Evolutionary conservation across 371 early-diverging fungal species (phyloP), one percentile per base, ranked within the genome.

Genomic region (Mortierella sp.): DNA sequence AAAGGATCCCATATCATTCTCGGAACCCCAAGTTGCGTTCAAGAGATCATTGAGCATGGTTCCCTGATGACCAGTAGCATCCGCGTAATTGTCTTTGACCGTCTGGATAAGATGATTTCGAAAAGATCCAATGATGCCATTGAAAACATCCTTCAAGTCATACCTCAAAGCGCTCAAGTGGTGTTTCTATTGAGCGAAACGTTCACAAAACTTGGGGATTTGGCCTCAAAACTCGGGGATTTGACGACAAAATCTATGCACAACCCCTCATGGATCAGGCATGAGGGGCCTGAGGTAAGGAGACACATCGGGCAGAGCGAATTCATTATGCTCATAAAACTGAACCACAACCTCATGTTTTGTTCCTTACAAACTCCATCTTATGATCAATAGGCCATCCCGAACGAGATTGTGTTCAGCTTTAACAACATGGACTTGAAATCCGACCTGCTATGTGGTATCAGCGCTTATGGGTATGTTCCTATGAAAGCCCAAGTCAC

Each of bases 91-190:
- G 91, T 97, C 42, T 84, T 97, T 21, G 97, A 97, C 82, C 97
- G 96, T 80, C 96, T 96, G 31, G 98, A 97, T 82, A 95, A 96
- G 79, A 90, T 97, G 91, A 82, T 96, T 56, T 90, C 91, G 53
- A 87, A 87, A 54, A 96, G 95, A 64, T 96, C 96, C 84, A 89
- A 89, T 80, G 95, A 95, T 41, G 91, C 94, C 74, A 92, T 97
- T 66, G 90, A 95, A 66, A 89, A 92, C 57, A 86, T 97, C 47
- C 96, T 93, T 86, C 89, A 89, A 57, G 83, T 84, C 54, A 81
- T 96, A 56, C 94, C 93, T 42, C 87, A 87, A 3, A 71, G 70
- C 50, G 87, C 91, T 14, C 97, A 97, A 76, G 90, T 94, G 31
- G 93, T 94, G 5, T 81, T 97, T 27, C 82, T 97, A 50, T 91